phyloP scores from a whole-genome alignment of 257 asterid genomes.

The Capsicum baccatum region DNA sequence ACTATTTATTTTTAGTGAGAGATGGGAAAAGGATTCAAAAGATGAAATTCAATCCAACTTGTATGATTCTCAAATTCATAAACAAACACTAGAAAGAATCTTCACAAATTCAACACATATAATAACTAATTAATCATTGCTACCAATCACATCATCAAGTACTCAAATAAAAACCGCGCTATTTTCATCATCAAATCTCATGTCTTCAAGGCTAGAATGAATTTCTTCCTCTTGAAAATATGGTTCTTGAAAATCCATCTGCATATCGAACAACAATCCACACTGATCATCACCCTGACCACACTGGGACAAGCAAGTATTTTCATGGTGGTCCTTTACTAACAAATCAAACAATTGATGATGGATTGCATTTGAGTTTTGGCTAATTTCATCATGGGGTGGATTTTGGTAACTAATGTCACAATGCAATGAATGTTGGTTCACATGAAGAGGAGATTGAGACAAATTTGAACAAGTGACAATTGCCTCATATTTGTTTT shows the following conservation, averaged over 20 bases:
- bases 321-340: constrained; percentile 27
- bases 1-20: not conserved
- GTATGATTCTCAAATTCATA: not conserved
- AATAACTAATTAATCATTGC: not conserved
- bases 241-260: constrained; percentile 40
- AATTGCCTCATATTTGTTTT: constrained; percentile 25
- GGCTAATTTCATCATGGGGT: constrained; percentile 30
- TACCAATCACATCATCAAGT: not conserved
- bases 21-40: too few species aligned
- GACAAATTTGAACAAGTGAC: constrained; percentile 35
- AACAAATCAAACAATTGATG: constrained; percentile 26
- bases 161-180: constrained; percentile 49
- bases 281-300: constrained; percentile 39
- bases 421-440: constrained; percentile 38
- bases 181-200: constrained; percentile 54
- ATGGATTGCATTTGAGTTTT: constrained; percentile 35
- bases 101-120: not conserved
- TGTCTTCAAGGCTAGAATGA: constrained; percentile 33
- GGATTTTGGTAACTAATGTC: constrained; percentile 38
- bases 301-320: not conserved
- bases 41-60: not conserved
- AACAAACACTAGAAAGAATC: not conserved
- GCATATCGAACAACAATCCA: constrained; percentile 40
- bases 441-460: constrained; percentile 18
- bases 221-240: constrained; percentile 1